These are phyloP conservation scores for Chlorociboria aeruginascens DNA, from an alignment of 495 filamentous ascomycete genomes.

Conservation along the genomic window DNA sequence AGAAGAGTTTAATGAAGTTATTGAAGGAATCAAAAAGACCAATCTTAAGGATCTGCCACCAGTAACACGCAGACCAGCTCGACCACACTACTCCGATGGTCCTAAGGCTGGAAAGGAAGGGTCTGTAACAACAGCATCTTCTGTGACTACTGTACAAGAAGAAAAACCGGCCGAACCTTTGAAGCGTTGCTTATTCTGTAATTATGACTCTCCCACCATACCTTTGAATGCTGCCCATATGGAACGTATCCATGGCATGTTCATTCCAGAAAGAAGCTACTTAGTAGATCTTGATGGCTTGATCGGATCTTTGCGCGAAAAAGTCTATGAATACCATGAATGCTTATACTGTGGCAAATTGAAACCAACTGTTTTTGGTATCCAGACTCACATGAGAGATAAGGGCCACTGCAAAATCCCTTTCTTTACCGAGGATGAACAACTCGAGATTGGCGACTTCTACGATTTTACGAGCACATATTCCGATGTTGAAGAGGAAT, in stretches of 20 bases:
- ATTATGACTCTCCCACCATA: slow-evolving; percentile 59
- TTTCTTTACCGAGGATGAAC: slow-evolving; percentile 79
- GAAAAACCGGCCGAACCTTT: slow-evolving; percentile 28
- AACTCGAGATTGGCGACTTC: slow-evolving; percentile 92
- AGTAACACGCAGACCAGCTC: slow-evolving; percentile 21
- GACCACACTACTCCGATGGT: slow-evolving; percentile 18
- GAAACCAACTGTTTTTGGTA: slow-evolving; percentile 57
- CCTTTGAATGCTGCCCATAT: slow-evolving; percentile 74
- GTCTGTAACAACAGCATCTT: slow-evolving; percentile 9
- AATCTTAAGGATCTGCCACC: slow-evolving; percentile 43
- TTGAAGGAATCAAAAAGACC: slow-evolving; percentile 64
- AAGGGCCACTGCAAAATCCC: slow-evolving; percentile 94
- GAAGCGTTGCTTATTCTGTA: slow-evolving; percentile 82
- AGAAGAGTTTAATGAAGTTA: slow-evolving; percentile 64
- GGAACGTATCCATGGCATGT: slow-evolving; percentile 87
- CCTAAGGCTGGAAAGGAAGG: slow-evolving; percentile 15
- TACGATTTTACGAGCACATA: slow-evolving; percentile 97
- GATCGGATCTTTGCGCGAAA: slow-evolving; percentile 60
- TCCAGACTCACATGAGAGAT: slow-evolving; percentile 94
- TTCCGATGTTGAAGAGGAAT: slow-evolving; percentile 58
- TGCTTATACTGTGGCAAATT: slow-evolving; percentile 77
- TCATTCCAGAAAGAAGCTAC: slow-evolving; percentile 79
- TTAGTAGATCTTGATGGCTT: slow-evolving; percentile 73
- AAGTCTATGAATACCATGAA: slow-evolving; percentile 62
- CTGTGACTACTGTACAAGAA: slow-evolving; percentile 14